These are phyloP conservation scores for Aquilaria sinensis DNA, from an alignment of 345 rosid species.

Conservation along the genomic window DNA sequence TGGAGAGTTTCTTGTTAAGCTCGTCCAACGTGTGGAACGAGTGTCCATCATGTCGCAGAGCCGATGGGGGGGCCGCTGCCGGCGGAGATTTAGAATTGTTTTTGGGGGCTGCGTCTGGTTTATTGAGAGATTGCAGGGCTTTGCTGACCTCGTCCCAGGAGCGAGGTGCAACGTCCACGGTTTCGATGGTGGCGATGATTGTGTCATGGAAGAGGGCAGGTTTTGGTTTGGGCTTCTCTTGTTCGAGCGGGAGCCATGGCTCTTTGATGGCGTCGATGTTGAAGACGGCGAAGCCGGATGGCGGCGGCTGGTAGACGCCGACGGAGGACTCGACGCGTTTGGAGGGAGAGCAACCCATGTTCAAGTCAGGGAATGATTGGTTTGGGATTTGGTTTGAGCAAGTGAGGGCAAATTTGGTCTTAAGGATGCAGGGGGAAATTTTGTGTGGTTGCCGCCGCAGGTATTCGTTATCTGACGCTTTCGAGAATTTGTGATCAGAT, in stretches of 20 bases:
- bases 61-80: conserved; percentile 6
- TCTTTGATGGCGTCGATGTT: conserved; percentile 74
- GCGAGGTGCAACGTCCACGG: conserved; percentile 54
- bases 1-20: conserved; percentile 45
- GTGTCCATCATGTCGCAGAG: conserved; percentile 35
- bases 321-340: conserved; percentile 49
- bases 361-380: neutral
- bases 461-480: no score
- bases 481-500: no score
- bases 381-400: neutral
- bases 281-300: conserved; percentile 72
- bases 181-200: conserved; percentile 52
- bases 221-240: conserved; percentile 29
- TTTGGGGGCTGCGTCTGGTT: conserved; percentile 24
- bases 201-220: conserved; percentile 50
- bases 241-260: conserved; percentile 59
- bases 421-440: neutral
- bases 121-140: conserved; percentile 53
- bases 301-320: conserved; percentile 71
- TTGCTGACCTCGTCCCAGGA: conserved; percentile 96
- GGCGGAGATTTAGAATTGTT: neutral
- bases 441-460: conserved; percentile 3
- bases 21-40: conserved; percentile 89
- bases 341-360: conserved; percentile 80
- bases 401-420: neutral